A percentile compares a stretch with the other conserved stretches of the same genome.
Conservation (phyloP, 2,329 filamentous ascomycete species). For the Trichoderma aggressivum region DNA sequence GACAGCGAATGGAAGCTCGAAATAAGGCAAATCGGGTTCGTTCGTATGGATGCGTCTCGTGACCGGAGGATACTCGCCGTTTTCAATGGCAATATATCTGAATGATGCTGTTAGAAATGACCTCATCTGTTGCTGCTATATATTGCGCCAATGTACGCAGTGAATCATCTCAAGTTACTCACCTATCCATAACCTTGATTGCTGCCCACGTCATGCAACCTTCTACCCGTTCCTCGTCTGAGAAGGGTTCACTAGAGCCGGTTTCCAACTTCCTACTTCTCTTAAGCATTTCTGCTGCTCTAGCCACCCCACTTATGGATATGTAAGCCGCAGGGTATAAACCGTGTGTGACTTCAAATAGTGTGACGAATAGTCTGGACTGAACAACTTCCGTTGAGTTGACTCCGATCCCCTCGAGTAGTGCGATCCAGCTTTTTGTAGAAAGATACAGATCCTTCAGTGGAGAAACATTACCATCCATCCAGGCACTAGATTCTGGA, state of each 20-base stretch:
- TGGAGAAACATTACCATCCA: neutral
- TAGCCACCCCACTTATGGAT: neutral
- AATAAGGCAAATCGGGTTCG: neutral
- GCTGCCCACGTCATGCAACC: neutral
- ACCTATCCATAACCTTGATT: neutral
- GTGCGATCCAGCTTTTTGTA: neutral
- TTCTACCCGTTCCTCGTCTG: neutral
- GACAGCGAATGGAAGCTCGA: neutral
- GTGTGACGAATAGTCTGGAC: neutral
- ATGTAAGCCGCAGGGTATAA: neutral
- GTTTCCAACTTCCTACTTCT: neutral
- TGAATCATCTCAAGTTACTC: neutral
- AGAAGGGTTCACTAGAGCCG: neutral
- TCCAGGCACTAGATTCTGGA: neutral
- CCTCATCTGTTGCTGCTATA: too few relatives aligned
- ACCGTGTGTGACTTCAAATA: neutral
- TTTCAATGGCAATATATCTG: neutral
- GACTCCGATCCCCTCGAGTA: neutral
- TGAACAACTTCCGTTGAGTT: neutral
- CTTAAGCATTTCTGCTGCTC: neutral
- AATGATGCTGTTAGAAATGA: neutral
- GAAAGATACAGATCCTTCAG: neutral
- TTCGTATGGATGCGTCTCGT: neutral
- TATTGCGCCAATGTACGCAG: neutral
- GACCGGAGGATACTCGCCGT: neutral